These are phyloP conservation scores for Saccharomycopsis amapae DNA, from an alignment of 805 yeast genomes.

Conservation along the genomic window DNA sequence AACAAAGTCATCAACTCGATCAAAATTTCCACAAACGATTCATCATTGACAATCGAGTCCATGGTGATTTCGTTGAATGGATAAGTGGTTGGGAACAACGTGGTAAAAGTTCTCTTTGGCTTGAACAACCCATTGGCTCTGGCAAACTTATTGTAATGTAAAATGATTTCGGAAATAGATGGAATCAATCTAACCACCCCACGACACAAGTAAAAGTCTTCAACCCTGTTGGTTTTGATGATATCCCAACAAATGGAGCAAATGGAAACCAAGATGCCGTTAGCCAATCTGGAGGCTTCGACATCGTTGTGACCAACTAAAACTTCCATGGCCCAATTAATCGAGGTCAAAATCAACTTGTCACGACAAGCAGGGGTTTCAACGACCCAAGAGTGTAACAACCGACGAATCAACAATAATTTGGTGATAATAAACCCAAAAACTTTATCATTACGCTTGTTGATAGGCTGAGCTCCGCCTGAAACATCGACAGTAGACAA, in stretches of 20 bases:
- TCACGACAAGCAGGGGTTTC: conserved; percentile 28
- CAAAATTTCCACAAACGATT: conserved; percentile 60
- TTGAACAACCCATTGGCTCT: conserved; percentile 35
- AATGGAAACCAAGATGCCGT: conserved; percentile 48
- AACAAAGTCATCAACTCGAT: conserved; percentile 63
- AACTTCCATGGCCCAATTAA: conserved; percentile 54
- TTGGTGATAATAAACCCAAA: conserved; percentile 51
- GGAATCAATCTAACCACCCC: conserved; percentile 49
- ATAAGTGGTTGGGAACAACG: conserved; percentile 57
- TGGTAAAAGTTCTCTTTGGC: conserved; percentile 58
- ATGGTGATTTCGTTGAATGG: conserved; percentile 62
- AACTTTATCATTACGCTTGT: conserved; percentile 40
- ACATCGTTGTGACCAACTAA: conserved; percentile 41
- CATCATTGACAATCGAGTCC: conserved; percentile 69
- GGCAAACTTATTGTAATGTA: conserved; percentile 45
- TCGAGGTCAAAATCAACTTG: conserved; percentile 38
- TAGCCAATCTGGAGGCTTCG: conserved; percentile 58
- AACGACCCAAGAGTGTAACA: conserved; percentile 35
- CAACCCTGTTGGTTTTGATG: conserved; percentile 29
- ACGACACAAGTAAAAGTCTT: conserved; percentile 35
- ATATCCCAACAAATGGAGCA: conserved; percentile 35
- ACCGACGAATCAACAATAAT: conserved; percentile 52
- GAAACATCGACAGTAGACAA: conserved; percentile 38
- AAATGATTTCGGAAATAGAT: conserved; percentile 43
- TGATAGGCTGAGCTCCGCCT: conserved; percentile 16